Base-by-base conservation (phyloP, 495 filamentous ascomycete genomes). In the Podospora didyma region DNA sequence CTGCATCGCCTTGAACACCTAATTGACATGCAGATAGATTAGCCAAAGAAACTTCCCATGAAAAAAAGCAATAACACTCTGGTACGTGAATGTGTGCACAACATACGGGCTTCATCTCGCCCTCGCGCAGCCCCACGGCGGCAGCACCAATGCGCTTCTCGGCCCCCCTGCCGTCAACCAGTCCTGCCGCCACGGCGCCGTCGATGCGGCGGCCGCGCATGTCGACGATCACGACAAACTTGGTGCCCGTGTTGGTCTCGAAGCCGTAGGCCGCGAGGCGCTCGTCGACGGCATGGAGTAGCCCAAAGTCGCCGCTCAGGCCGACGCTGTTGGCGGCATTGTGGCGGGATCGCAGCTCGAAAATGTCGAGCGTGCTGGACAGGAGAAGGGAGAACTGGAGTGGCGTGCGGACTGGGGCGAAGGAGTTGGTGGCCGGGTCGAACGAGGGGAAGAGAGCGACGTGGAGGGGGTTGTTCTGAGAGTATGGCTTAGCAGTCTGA, bases 381-480 rank as follows among this genome's bases (percentile, higher is more conserved):
- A 96, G 82, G 24, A 97, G 80, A 63, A 97, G 92, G 41, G 89
- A 90, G 79, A 93, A 97, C 65, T 95, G 89, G 22, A 98, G 82
- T 6, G 74, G 81, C 57, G 77, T 85, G 66, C 74, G 79, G 48
- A 79, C 79, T 63, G 75, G 79, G 24, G 64, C 58, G 63, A 68
- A 74, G 51, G 65, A 64, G 67, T 72, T 73, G 57, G 73, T 74
- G 41, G 65, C 41, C 24, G 71, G 60, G 61, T 78, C 74, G 73
- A 78, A 69, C 58, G 91, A 86, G 34, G 92, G 88, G 72, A 97
- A 97, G 67, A 96, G 80, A 46, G 89, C 82, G 56, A 95, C 88
- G 73, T 96, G 93, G 67, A 98, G 88, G 47, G 93, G 94, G 69
- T 96, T 96, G 74, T 97, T 95, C 94, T 98, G 65, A n/a, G 20